Base-by-base conservation (phyloP, 2,329 filamentous ascomycete species). In the Beauveria brongniartii region DNA sequence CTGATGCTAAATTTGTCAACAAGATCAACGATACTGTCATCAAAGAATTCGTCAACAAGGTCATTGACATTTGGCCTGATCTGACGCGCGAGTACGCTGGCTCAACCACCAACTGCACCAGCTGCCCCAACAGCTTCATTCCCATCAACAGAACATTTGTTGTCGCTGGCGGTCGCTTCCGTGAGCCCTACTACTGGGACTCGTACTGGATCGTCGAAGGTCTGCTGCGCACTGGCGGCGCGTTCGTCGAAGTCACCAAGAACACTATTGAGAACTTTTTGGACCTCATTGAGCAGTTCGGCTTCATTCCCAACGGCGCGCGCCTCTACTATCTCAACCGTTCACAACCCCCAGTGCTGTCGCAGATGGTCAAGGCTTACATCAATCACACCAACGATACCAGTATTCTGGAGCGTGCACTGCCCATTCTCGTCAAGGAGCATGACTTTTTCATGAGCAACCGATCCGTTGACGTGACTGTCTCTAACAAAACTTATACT, bases 131-230 rank as follows among this genome's bases (percentile, higher is more conserved):
- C 66, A 88, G 85, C 69, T 88, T 86, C 71, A 82, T 89, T 61
- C 83, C 85, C 7, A 69, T 89, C 62, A 87, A 86, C 67, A 81
- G 83, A 61, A 86, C 84, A 3, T 89, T 89, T 67, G 84, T 89
- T n/a, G 80, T 89, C 18, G 85, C 86, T 3, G 86, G 86, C 14
- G 86, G 86, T n/a, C 83, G 86, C 34, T 89, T 89, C 75, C 78
- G 86, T 40, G 86, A 89, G 71, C 80, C 84, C 1, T 89, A 89
- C 69, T 89, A 89, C 70, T 89, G 86, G 86, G 85, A 89, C 70
- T 85, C 83, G 37, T 88, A 82, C 73, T 88, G 84, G 85, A 86
- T 88, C 54, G 66, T 89, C 52, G 82, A 87, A 71, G 86, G 86
- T 26, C 76, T 89, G 26, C 72, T 89, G 40, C 80, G 86, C 52